A percentile compares a stretch with the other conserved stretches of the same genome.
These are phyloP conservation scores for Tricholoma bakamatsutake DNA, from an alignment of 768 basidiomycete species.

Conservation along the genomic window DNA sequence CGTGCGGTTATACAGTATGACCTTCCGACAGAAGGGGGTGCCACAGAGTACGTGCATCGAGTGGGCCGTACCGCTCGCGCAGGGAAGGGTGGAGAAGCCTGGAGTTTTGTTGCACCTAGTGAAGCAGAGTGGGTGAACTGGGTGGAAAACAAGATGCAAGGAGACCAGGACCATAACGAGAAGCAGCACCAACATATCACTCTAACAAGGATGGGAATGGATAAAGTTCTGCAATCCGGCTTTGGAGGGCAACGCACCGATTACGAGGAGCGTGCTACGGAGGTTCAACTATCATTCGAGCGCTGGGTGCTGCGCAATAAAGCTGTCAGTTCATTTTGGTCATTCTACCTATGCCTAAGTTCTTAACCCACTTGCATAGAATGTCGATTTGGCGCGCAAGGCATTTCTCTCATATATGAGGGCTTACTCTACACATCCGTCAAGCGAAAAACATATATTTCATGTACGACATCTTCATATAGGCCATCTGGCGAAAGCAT, in stretches of 20 bases:
- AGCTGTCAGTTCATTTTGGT: slow-evolving; percentile 44
- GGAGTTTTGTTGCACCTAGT: slow-evolving; percentile 85
- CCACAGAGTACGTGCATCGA: slow-evolving; percentile 94
- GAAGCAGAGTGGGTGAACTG: slow-evolving; percentile 89
- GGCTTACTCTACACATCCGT: slow-evolving; percentile 95
- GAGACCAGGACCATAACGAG: slow-evolving; percentile 28
- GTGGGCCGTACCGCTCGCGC: slow-evolving; percentile 97
- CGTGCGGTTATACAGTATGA: slow-evolving; percentile 95
- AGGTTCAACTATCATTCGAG: slow-evolving; percentile 93
- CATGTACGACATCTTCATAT: slow-evolving; percentile 92
- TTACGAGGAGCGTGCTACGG: slow-evolving; percentile 86
- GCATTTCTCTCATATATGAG: slow-evolving; percentile 92
- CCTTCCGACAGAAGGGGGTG: slow-evolving; percentile 94
- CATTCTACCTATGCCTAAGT: slow-evolving; percentile 5
- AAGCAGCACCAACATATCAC: slow-evolving; percentile 34
- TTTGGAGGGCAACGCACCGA: slow-evolving; percentile 82
- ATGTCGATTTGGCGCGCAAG: slow-evolving; percentile 68
- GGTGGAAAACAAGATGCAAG: slow-evolving; percentile 80
- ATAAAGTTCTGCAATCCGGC: slow-evolving; percentile 68
- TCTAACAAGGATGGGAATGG: slow-evolving; percentile 57
- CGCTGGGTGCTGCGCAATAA: slow-evolving; percentile 79
- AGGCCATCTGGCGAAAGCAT: slow-evolving; percentile 91
- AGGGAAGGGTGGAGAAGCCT: slow-evolving; percentile 92
- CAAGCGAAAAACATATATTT: slow-evolving; percentile 94
- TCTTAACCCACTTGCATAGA: slow-evolving; percentile 37